Percentiles rank a stretch among this genome's conserved stretches.
Evolutionary conservation across 164 flowering plant genomes (phyloP).

Genomic region (Dillenia suffruticosa): DNA sequence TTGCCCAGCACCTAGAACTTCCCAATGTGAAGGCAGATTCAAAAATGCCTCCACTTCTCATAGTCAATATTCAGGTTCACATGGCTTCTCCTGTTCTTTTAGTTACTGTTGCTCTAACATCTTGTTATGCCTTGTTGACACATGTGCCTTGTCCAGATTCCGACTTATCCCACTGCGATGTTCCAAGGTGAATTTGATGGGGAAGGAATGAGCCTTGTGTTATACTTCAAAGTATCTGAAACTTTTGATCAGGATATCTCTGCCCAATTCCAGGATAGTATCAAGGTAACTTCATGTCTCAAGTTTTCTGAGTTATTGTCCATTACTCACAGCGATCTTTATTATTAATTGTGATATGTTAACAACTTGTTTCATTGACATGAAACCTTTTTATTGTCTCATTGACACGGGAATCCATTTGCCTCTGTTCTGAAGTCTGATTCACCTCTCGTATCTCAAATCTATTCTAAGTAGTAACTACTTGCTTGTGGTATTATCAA

Average conservation of each 20-base stretch:
- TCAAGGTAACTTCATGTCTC: constrained; percentile 43
- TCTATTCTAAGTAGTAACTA: too few relatives aligned
- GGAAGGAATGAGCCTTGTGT: constrained; percentile 90
- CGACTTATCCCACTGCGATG: constrained; percentile 87
- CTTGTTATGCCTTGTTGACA: neutral
- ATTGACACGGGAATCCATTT: too few relatives aligned
- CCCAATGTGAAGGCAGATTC: constrained; percentile 59
- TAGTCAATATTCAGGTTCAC: constrained; percentile 89
- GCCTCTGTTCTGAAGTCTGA: too few relatives aligned
- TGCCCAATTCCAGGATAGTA: constrained; percentile 57
- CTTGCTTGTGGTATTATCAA: too few relatives aligned
- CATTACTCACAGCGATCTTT: too few relatives aligned
- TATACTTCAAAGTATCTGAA: constrained; percentile 80
- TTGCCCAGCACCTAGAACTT: constrained; percentile 92
- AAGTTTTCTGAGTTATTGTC: neutral
- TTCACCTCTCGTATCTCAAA: too few relatives aligned
- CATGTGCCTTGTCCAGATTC: constrained; percentile 45
- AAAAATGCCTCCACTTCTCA: constrained; percentile 73
- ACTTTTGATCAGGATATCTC: constrained; percentile 61
- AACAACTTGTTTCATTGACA: too few relatives aligned
- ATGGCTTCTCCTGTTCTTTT: neutral
- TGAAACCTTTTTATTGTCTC: too few relatives aligned
- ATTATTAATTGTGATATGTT: too few relatives aligned
- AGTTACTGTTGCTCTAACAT: neutral
- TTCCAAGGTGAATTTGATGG: constrained; percentile 87